These are phyloP conservation scores for Hyaloscypha bicolor DNA, from an alignment of 495 filamentous ascomycete genomes.

Conservation along the genomic window DNA sequence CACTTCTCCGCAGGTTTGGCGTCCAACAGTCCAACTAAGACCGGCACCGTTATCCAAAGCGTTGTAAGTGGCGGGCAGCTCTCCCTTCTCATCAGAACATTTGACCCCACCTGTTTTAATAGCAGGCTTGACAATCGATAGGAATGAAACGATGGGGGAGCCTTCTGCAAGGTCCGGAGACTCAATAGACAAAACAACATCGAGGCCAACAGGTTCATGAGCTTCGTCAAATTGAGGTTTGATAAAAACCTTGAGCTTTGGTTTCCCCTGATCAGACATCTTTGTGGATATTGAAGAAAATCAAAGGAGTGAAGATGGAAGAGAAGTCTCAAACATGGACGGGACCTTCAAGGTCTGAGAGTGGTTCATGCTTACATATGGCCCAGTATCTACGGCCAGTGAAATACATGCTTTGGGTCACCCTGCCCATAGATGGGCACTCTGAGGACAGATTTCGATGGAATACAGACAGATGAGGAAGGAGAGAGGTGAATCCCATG, in stretches of 20 bases:
- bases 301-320: not conserved
- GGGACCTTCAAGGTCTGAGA: not conserved
- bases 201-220: not conserved
- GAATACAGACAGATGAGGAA: not conserved
- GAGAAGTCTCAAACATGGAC: not conserved
- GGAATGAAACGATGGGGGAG: constrained; percentile 3
- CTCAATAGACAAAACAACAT: constrained; percentile 9
- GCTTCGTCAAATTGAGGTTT: constrained; percentile 4
- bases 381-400: not conserved
- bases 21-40: not conserved
- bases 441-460: not conserved
- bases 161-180: not conserved
- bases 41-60: not conserved
- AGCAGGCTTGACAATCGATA: not conserved
- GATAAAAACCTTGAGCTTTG: constrained; percentile 12
- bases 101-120: not conserved
- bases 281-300: not conserved
- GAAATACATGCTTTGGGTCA: not conserved
- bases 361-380: not conserved
- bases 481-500: not conserved
- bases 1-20: not conserved
- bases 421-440: not conserved
- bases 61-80: not conserved
- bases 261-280: not conserved
- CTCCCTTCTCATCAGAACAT: not conserved